Evolutionary conservation across 495 filamentous ascomycete species (phyloP), one percentile per base, ranked within the genome.

Genomic region (Penicillium silybi): DNA sequence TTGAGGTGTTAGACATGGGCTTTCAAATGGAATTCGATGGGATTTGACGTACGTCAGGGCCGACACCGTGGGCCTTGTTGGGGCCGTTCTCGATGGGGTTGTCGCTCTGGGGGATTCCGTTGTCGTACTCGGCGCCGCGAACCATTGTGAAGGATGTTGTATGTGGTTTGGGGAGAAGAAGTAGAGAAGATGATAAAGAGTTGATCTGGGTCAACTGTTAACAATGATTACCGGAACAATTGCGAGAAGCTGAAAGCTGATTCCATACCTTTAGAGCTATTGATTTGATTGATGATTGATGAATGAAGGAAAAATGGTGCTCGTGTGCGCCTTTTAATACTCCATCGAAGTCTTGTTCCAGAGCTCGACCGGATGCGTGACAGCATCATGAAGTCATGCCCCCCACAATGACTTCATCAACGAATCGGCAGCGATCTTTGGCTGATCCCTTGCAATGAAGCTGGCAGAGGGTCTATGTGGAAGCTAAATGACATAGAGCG

Each of bases 121-220:
- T 71, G 51, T 76, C 72, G 68, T 67, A 79, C 35, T 78, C 71
- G 42, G 73, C 74, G 62, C 76, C 76, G 61, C 75, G 75, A 63
- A 70, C 68, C 76, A 80, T 80, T 52, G 29, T 73, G 69, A 55
- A 37, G 41, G 35, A n/a, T 37, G 6, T 46, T 56, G 39, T 34
- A 34, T 29, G 38, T 46, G 18, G 17, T 49, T 19, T 23, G 8
- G 13, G 13, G 35, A 43, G 18, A 11, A 3, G 46, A 37, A n/a
- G 32, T 20, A 39, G 25, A 13, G 23, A 25, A 40, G 38, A 49
- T 20, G 23, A 37, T 46, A 20, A 44, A 25, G 35, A 39, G 13
- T 35, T 51, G 41, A 26, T n/a, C 40, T 41, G 22, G 1, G 10
- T 23, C 6, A 11, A 3, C n/a, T 23, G 26, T 41, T 41, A 50